Evolutionary conservation across 345 rosid species (phyloP).

Genomic region (Heritiera littoralis): DNA sequence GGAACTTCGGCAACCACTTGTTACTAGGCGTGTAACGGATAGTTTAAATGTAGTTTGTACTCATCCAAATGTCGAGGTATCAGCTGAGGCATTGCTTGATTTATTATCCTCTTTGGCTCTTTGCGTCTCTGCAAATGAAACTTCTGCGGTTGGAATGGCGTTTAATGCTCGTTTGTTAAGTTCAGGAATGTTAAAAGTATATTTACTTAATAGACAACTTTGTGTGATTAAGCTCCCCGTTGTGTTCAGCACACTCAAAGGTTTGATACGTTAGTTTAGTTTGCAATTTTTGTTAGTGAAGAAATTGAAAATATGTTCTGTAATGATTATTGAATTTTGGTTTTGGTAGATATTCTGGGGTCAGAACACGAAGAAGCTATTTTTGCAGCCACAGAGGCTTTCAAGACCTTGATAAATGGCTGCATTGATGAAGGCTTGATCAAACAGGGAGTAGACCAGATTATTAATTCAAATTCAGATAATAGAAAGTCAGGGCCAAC

Average conservation of each 20-base stretch:
- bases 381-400: constrained; percentile 72
- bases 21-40: constrained; percentile 74
- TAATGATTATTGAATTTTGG: constrained; percentile 9
- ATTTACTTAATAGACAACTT: constrained; percentile 58
- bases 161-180: constrained; percentile 76
- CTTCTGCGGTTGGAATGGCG: constrained; percentile 70
- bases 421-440: constrained; percentile 81
- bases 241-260: constrained; percentile 77
- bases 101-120: constrained; percentile 58
- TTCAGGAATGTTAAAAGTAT: constrained; percentile 71
- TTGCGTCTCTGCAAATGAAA: constrained; percentile 52
- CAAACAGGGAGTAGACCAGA: constrained; percentile 68
- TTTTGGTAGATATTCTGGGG: constrained; percentile 73
- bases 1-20: constrained; percentile 58
- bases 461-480: constrained; percentile 38
- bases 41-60: constrained; percentile 61
- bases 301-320: background rate
- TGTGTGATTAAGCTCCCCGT: constrained; percentile 72
- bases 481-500: constrained; percentile 69
- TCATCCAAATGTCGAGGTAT: constrained; percentile 51
- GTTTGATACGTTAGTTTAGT: constrained; percentile 33
- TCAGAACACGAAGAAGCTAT: constrained; percentile 96
- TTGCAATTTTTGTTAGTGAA: background rate
- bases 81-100: constrained; percentile 68
- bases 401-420: constrained; percentile 62